Evolutionary conservation across 2,329 filamentous ascomycete genomes (phyloP).

Genomic region (Dryadomyces quercivorus): DNA sequence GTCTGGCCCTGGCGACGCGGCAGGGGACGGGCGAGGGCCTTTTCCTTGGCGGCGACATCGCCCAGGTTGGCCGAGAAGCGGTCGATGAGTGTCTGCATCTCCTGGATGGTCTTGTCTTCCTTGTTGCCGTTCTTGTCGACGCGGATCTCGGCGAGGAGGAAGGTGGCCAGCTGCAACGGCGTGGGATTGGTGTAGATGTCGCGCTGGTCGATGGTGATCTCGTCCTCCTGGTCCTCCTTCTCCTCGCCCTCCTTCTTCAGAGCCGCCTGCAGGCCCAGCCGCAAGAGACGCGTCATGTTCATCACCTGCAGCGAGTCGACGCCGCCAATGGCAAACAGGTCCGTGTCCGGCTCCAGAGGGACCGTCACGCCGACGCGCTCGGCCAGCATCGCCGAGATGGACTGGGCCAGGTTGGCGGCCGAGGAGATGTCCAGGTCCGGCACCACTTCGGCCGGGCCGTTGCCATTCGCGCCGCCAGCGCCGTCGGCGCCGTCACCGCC

Average conservation of each 20-base stretch:
- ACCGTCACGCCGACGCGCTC: constrained; percentile 14
- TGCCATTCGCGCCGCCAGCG: neutral
- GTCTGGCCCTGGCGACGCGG: constrained; percentile 18
- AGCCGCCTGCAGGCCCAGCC: constrained; percentile 19
- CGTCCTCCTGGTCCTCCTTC: constrained; percentile 17
- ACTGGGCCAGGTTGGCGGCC: constrained; percentile 18
- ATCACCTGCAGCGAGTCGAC: constrained; percentile 31
- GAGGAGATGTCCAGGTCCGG: constrained; percentile 16
- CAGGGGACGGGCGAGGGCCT: constrained; percentile 16
- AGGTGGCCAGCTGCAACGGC: constrained; percentile 19
- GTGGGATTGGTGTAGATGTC: constrained; percentile 28
- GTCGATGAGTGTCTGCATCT: constrained; percentile 17
- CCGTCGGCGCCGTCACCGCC: neutral
- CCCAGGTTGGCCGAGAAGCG: constrained; percentile 23
- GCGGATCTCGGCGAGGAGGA: constrained; percentile 14
- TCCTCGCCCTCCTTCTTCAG: constrained; percentile 9
- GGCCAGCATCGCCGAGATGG: constrained; percentile 20
- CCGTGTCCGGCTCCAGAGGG: constrained; percentile 19
- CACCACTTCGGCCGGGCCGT: constrained; percentile 1
- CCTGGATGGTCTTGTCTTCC: constrained; percentile 20
- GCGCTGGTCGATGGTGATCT: constrained; percentile 22
- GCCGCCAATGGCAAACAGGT: constrained; percentile 26
- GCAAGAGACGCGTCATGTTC: constrained; percentile 23
- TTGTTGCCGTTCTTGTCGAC: neutral
- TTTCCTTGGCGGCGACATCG: constrained; percentile 6